Evolutionary conservation across 2,329 filamentous ascomycete genomes (phyloP), one percentile per base, ranked within the genome.

Genomic region (Pseudogymnoascus sp.): DNA sequence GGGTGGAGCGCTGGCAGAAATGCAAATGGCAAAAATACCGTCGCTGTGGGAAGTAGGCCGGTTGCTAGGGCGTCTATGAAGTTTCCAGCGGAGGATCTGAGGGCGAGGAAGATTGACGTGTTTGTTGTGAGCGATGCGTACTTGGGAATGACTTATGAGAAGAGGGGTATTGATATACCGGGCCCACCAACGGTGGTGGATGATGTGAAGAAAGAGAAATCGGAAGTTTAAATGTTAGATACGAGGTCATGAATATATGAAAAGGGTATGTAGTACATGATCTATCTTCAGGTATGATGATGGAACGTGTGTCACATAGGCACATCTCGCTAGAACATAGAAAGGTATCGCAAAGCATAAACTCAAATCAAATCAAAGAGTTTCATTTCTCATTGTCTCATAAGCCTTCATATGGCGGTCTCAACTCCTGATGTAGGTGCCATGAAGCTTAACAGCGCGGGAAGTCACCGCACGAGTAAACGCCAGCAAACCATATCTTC

Each of bases 61-160:
- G 80, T 77, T 10, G 81, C 84, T 1, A 83, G 77, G 70, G 78
- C 84, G 5, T 77, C 76, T 21, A 79, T 92, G 25, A 86, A 83
- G 69, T 71, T 92, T 25, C 86, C 87, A 1, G 76, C 81, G 62
- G 62, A 59, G 13, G 73, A 72, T 36, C 71, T 72, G 27, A 76
- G 78, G 65, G 80, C 77, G 12, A 84, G 85, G 69, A 88, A 82
- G 72, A 74, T 96, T 8, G 88, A 91, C 71, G 82, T 97, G 2
- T 73, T 83, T 65, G 85, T 97, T 2, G 79, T 94, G 15, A 97
- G 93, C 74, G 94, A 97, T 79, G 86, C 86, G 13, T 97, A 97
- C 75, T 78, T 91, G 35, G 91, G 89, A 0, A 84, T 97, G 80
- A 78, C 83, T 71, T 70, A 70, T 58, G 70, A 67, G 62, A 64